Evolutionary conservation across 768 basidiomycete species (phyloP), one percentile per base, ranked within the genome.

Genomic region (Phlebiopsis flavidoalba): DNA sequence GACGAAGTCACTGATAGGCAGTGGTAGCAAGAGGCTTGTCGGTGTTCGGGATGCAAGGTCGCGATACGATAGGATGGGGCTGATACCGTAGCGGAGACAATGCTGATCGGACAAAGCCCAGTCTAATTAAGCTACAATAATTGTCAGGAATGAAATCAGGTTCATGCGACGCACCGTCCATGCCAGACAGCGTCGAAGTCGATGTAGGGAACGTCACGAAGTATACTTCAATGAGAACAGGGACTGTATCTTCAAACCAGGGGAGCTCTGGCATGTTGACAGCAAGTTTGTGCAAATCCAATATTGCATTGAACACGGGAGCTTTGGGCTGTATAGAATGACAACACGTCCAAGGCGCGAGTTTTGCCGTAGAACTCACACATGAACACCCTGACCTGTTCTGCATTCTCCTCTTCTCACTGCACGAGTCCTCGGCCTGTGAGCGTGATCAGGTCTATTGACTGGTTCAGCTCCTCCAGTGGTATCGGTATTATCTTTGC

Each of bases 91-190:
- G 89, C 86, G 68, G 80, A 90, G 1, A 91, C 87, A 45, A 95
- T n/a, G 81, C 67, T 93, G 89, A 72, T 95, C 91, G 40, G 93
- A 87, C 35, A 92, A 78, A 2, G 92, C 82, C 92, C 92, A 94
- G 64, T 91, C 93, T 94, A 61, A 26, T 6, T 15, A 1, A n/a
- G 50, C 26, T 31, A 51, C 10, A 6, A 6, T 26, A 3, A 3
- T 17, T 36, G 52, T 31, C 14, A 53, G 7, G 33, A 14, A 31
- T 17, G 52, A 6, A 43, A 12, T 17, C 31, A 24, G 51, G 35
- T 21, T 6, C 37, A 31, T 14, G 26, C 15, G 61, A 46, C 75
- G 57, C 67, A 93, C 92, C 89, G 66, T 85, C 81, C 93, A 95
- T 5, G 86, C 86, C 5, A 95, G 75, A 63, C 83, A 87, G 62